Evolutionary conservation across 805 yeast species (phyloP).

Genomic region (Blastobotrys parvus): DNA sequence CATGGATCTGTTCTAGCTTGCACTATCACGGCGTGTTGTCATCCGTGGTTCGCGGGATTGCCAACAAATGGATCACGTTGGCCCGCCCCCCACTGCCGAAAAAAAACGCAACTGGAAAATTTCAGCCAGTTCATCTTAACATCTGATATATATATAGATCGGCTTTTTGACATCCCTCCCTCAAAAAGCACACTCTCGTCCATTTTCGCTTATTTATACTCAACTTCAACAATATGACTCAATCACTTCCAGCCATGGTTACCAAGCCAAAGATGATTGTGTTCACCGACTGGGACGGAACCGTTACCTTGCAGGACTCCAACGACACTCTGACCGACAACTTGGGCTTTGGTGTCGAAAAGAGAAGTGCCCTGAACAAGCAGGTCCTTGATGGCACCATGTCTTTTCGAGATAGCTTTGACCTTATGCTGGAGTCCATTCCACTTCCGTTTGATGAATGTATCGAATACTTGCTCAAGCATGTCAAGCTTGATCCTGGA

Average conservation of each 20-base stretch:
- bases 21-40: too few species aligned
- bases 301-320: conserved; percentile 90
- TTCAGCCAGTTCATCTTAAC: too few species aligned
- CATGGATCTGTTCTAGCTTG: too few species aligned
- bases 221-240: not conserved
- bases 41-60: too few species aligned
- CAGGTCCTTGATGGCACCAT: conserved; percentile 60
- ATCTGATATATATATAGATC: too few species aligned
- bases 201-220: too few species aligned
- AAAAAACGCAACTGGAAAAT: too few species aligned
- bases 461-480: conserved; percentile 52
- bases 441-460: conserved; percentile 74
- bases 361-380: conserved; percentile 60
- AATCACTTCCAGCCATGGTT: conserved; percentile 21
- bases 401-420: conserved; percentile 67
- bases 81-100: too few species aligned
- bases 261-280: conserved; percentile 58
- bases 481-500: conserved; percentile 82
- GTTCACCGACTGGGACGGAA: conserved; percentile 97
- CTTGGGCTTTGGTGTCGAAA: conserved; percentile 72
- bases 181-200: too few species aligned
- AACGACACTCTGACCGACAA: conserved; percentile 87
- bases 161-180: too few species aligned
- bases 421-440: conserved; percentile 74
- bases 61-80: too few species aligned